These are phyloP conservation scores for Oryza nivara DNA, from an alignment of 176 grass and related monocot species.

Conservation along the genomic window DNA sequence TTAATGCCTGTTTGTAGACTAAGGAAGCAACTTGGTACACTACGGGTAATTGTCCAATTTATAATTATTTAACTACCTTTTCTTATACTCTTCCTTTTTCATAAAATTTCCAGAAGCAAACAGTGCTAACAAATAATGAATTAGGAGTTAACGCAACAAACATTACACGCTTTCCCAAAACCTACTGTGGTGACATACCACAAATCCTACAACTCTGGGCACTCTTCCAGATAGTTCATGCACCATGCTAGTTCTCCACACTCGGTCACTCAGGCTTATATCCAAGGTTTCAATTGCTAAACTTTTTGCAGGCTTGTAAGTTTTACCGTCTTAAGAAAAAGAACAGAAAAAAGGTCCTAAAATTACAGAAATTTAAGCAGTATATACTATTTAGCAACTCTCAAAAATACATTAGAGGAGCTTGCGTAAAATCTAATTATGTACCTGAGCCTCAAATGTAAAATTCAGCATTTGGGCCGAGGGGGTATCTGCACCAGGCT, in stretches of 20 bases:
- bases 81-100: neutral
- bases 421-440: slow-evolving; percentile 18
- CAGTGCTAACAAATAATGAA: neutral
- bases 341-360: neutral
- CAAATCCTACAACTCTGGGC: neutral
- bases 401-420: neutral
- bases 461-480: slow-evolving; percentile 70
- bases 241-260: neutral
- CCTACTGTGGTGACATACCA: neutral
- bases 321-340: neutral
- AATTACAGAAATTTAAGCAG: neutral
- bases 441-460: slow-evolving; percentile 96
- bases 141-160: neutral
- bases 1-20: neutral
- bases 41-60: slow-evolving; percentile 1
- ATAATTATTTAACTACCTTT: neutral
- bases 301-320: neutral
- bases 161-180: neutral
- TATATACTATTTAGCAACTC: neutral
- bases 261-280: neutral
- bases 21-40: neutral
- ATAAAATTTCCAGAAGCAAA: neutral
- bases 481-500: slow-evolving; percentile 37
- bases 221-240: neutral
- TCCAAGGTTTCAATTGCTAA: neutral